Evolutionary conservation across 2,329 filamentous ascomycete genomes (phyloP), one percentile per base, ranked within the genome.

Genomic region (Curvularia lunata): DNA sequence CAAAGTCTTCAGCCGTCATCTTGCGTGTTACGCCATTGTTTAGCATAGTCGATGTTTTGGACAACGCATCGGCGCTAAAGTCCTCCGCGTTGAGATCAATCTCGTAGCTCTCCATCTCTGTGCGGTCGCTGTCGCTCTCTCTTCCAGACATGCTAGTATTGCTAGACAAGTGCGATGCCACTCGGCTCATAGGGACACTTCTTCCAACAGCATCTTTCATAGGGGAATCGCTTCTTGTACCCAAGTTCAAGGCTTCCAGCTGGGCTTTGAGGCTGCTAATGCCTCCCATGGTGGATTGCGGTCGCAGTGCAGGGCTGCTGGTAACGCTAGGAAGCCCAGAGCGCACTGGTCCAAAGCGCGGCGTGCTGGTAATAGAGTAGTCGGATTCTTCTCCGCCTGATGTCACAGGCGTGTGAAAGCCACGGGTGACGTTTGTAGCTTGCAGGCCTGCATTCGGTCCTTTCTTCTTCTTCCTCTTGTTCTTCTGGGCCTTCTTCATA

Each of bases 1-100:
- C 90, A 74, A 99, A 99, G 75, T 99, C 95, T 10, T 88, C 86
- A 1, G 92, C 88, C 8, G 89, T 90, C 90, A 98, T 97, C 81
- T 99, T 98, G 63, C 91, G 87, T 60, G 81, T 80, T 25, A 85
- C 84, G 66, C 87, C 86, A 43, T 64, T 69, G 16, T 68, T 65
- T 9, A 69, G 56, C 65, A 75, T 70, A 6, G 70, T 75, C 7
- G 69, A 73, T 5, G 69, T 62, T 61, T 77, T 75, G 1, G 73
- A 72, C 52, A 60, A 79, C 5, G 80, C 79, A 61, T 87, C 85
- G 10, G 81, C 76, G 74, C 91, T 95, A 68, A 96, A 97, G 74
- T 97, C 93, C 61, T 91, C 80, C 66, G 95, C 90, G 38, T 97
- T 83, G 37, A 97, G 83, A 51, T 86, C 86, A 63, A 97, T 88